These are phyloP conservation scores for Fusarium buharicum DNA, from an alignment of 2,329 filamentous ascomycete genomes.

Conservation along the genomic window DNA sequence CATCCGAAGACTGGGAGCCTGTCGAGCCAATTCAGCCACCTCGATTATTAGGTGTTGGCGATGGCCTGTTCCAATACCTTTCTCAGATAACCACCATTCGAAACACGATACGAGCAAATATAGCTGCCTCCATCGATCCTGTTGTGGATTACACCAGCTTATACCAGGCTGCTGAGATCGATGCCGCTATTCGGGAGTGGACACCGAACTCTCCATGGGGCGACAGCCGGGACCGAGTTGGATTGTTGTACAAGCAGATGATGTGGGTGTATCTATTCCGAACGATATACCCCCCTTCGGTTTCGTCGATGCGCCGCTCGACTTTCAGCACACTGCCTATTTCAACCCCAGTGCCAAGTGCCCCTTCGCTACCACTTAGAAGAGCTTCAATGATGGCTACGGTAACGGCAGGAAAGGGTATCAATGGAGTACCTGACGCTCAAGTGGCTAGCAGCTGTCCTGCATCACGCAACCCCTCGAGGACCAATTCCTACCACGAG, in stretches of 20 bases:
- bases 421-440: constrained; percentile 13
- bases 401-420: constrained; percentile 39
- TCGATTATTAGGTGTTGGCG: constrained; percentile 80
- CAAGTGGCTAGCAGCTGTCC: constrained; percentile 47
- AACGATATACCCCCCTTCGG: constrained; percentile 67
- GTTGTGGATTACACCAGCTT: constrained; percentile 78
- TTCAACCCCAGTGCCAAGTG: constrained; percentile 28
- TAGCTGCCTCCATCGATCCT: constrained; percentile 70
- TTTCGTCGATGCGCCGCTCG: constrained; percentile 46
- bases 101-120: constrained; percentile 76
- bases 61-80: constrained; percentile 82
- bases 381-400: constrained; percentile 52
- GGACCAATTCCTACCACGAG: constrained; percentile 56
- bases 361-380: constrained; percentile 39
- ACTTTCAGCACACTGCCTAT: constrained; percentile 46
- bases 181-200: constrained; percentile 79
- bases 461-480: constrained; percentile 51
- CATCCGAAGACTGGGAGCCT: constrained; percentile 58
- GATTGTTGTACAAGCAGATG: constrained; percentile 71
- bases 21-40: constrained; percentile 57
- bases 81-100: constrained; percentile 82
- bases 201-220: constrained; percentile 69
- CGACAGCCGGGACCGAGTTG: constrained; percentile 66
- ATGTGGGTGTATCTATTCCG: constrained; percentile 72
- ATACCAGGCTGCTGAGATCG: constrained; percentile 78